phyloP scores from a whole-genome alignment of 768 basidiomycete species.

The Tulasnella sp. region DNA sequence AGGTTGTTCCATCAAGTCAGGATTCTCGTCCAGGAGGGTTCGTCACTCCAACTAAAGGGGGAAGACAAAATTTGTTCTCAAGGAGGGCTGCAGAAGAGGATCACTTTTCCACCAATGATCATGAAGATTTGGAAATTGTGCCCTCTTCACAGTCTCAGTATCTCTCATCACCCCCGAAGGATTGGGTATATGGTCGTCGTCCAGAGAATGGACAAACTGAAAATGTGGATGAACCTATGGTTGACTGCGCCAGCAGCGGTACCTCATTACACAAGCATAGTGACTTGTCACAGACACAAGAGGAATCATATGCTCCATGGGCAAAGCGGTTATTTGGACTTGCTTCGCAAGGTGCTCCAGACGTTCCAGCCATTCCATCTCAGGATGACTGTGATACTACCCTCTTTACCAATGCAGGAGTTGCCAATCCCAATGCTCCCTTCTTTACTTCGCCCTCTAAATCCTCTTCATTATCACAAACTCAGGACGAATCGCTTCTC shows the following conservation, averaged over 20 bases:
- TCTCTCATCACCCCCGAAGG: conserved; percentile 1
- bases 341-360: not conserved
- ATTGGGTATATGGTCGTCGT: not conserved
- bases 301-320: not conserved
- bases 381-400: not conserved
- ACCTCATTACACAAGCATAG: not conserved
- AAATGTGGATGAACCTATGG: too few relatives aligned
- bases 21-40: too few relatives aligned
- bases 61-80: too few relatives aligned
- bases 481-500: not conserved
- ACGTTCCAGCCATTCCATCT: not conserved
- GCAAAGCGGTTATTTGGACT: not conserved
- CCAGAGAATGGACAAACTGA: too few relatives aligned
- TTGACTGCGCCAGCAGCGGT: too few relatives aligned
- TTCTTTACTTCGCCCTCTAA: not conserved
- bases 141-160: conserved; percentile 8
- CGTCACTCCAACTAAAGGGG: too few relatives aligned
- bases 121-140: conserved; percentile 2
- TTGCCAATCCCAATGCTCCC: not conserved
- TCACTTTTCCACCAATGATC: too few relatives aligned
- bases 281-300: not conserved
- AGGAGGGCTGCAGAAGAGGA: too few relatives aligned
- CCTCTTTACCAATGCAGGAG: not conserved
- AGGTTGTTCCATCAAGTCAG: too few relatives aligned
- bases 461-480: not conserved